Conservation (phyloP, 805 yeast genomes). For the Pichia rugopelliculosa region DNA sequence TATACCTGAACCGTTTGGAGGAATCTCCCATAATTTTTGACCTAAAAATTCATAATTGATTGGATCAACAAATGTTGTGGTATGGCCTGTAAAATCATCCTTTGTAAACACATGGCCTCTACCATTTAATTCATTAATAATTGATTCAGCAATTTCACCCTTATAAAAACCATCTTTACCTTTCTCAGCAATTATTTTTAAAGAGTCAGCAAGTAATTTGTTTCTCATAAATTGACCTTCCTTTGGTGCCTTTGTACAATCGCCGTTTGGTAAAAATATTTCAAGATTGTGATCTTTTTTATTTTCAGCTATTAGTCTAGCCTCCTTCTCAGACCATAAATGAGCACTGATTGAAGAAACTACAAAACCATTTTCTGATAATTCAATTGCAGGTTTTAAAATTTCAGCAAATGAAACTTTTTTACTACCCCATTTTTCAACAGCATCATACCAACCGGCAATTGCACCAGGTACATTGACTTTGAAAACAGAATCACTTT, state of each 20-base stretch:
- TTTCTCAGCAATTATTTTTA: conserved; percentile 41
- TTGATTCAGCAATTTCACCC: conserved; percentile 63
- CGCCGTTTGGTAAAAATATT: conserved; percentile 31
- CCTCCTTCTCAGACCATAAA: conserved; percentile 39
- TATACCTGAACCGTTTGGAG: conserved; percentile 79
- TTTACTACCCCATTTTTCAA: conserved; percentile 67
- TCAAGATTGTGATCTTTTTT: conserved; percentile 21
- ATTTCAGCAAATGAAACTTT: conserved; percentile 51
- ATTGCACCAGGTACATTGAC: conserved; percentile 75
- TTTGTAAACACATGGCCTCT: conserved; percentile 50
- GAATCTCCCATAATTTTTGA: conserved; percentile 66
- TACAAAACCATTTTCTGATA: conserved; percentile 63
- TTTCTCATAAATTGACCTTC: conserved; percentile 55
- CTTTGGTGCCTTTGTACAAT: conserved; percentile 36
- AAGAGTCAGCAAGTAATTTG: conserved; percentile 43
- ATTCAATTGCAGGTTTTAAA: conserved; percentile 55
- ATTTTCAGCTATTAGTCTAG: conserved; percentile 33
- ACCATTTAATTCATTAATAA: conserved; percentile 43
- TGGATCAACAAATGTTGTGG: conserved; percentile 60
- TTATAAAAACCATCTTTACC: conserved; percentile 66
- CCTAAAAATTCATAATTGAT: conserved; percentile 46
- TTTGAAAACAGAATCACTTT: conserved; percentile 45
- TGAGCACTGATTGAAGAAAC: conserved; percentile 51
- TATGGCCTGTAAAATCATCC: conserved; percentile 52
- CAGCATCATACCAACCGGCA: conserved; percentile 72